Base-by-base conservation (phyloP, 345 rosid species). In the Raphanus sativus region DNA sequence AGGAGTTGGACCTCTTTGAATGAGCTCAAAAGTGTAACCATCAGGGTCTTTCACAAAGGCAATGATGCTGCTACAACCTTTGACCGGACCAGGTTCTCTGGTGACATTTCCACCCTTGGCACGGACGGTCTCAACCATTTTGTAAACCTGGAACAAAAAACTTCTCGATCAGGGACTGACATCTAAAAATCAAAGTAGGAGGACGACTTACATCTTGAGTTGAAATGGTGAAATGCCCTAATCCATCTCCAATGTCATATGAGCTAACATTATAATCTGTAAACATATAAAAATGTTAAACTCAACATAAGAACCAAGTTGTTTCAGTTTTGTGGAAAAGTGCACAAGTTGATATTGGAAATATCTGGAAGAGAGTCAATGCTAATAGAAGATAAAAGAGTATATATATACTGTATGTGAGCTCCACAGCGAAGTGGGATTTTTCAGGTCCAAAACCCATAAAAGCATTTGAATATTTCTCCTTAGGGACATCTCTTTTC, bases 31-130 rank as follows among this genome's bases (percentile, higher is more conserved):
- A 52, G 69, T 12, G 66, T 90, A 94, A 38, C 98, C 98, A 86
- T 94, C 98, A n/a, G 95, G 98, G 83, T 94, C 98, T 89, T 94
- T 95, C 67, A 92, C 94, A 77, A 92, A 87, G 26, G 98, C 97
- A 82, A 89, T 88, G 33, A 87, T 81, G 74, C 86, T 45, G 3
- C 17, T 8, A 74, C 97, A 96, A 74, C 98, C 97, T 87, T 94
- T 86, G 58, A 94, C 98, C 1, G 97, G 94, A 77, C 97, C 98
- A 38, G 96, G 97, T 71, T 94, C 97, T 83, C 98, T 84, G 7
- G 91, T 87, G 65, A 94, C 82, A 36, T 34, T 79, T 13, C 98
- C 98, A 70, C 96, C 98, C 78, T 86, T 83, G 74, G 97, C 92
- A 71, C 88, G 90, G 21, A 88, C 77, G 0, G 81, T 75, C 79